Conservation (phyloP, 1,284 basidiomycete genomes). For the Cryptococcus sp. region DNA sequence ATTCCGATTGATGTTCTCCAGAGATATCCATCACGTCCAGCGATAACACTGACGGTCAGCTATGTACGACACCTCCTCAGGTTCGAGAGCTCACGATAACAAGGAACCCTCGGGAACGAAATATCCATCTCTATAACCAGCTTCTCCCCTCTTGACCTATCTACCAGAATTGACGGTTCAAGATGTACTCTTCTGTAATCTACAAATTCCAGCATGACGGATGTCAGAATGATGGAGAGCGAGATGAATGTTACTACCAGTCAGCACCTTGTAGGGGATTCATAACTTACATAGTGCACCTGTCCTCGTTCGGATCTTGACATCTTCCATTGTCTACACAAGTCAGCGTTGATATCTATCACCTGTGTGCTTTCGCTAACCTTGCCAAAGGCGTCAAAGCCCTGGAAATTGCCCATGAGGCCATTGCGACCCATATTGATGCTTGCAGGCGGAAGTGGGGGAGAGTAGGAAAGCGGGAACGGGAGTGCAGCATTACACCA, state of each 20-base stretch:
- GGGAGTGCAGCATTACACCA: not conserved
- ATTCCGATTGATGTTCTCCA: slow-evolving; percentile 85
- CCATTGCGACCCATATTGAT: slow-evolving; percentile 46
- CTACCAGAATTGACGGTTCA: slow-evolving; percentile 86
- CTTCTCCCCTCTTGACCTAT: slow-evolving; percentile 90
- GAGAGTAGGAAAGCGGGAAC: not conserved
- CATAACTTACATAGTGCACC: slow-evolving; percentile 71
- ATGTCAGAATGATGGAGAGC: slow-evolving; percentile 82
- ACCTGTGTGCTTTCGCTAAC: slow-evolving; percentile 50
- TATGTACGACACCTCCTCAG: not conserved
- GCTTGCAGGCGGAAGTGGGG: not conserved
- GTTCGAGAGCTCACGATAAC: slow-evolving; percentile 68
- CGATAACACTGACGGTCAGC: slow-evolving; percentile 67
- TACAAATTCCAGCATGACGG: slow-evolving; percentile 89
- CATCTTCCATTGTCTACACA: slow-evolving; percentile 87
- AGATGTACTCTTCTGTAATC: slow-evolving; percentile 85
- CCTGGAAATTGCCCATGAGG: slow-evolving; percentile 44
- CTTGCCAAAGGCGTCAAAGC: slow-evolving; percentile 96
- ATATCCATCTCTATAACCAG: slow-evolving; percentile 88
- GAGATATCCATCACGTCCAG: slow-evolving; percentile 98
- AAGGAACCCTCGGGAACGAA: slow-evolving; percentile 94
- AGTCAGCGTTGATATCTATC: slow-evolving; percentile 8
- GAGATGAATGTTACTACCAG: slow-evolving; percentile 81
- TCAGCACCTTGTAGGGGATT: not conserved
- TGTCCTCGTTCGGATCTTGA: slow-evolving; percentile 92